These are phyloP conservation scores for Boletus sp. DNA, from an alignment of 768 basidiomycete genomes.

Conservation along the genomic window DNA sequence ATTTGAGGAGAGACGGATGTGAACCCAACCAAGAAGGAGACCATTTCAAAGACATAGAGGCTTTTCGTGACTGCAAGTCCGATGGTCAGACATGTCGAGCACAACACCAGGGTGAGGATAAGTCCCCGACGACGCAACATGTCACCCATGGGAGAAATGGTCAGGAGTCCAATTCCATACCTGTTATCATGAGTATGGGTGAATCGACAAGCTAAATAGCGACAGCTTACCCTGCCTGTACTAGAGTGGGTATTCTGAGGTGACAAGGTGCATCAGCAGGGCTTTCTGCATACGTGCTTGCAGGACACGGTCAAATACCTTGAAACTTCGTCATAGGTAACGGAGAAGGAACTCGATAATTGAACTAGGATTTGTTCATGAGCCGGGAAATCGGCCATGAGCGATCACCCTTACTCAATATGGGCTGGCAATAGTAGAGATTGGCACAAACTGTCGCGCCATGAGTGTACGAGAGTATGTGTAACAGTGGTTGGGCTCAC, in stretches of 20 bases:
- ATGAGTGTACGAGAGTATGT: neutral
- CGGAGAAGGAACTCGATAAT: slow-evolving; percentile 37
- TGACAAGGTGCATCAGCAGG: slow-evolving; percentile 3
- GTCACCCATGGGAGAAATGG: slow-evolving; percentile 79
- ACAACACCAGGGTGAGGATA: slow-evolving; percentile 53
- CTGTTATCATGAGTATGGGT: slow-evolving; percentile 29
- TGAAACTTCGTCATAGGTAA: slow-evolving; percentile 33
- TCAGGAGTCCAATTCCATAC: slow-evolving; percentile 65
- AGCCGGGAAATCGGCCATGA: neutral
- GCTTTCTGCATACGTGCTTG: neutral
- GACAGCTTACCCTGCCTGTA: slow-evolving; percentile 55
- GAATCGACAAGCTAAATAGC: neutral
- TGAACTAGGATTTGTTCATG: slow-evolving; percentile 13
- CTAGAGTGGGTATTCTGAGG: slow-evolving; percentile 61
- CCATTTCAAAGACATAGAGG: slow-evolving; percentile 55
- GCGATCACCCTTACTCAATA: slow-evolving; percentile 51
- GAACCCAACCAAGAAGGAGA: slow-evolving; percentile 68
- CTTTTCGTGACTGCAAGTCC: slow-evolving; percentile 62
- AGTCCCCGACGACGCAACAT: slow-evolving; percentile 71
- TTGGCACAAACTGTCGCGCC: slow-evolving; percentile 47
- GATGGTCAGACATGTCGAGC: slow-evolving; percentile 58
- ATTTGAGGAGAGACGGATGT: slow-evolving; percentile 68
- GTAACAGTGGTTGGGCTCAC: slow-evolving; percentile 3
- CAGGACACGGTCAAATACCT: slow-evolving; percentile 7
- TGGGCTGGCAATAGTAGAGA: slow-evolving; percentile 75